Conservation (phyloP, 2,329 filamentous ascomycete species). For the Cercospora nicotianae region DNA sequence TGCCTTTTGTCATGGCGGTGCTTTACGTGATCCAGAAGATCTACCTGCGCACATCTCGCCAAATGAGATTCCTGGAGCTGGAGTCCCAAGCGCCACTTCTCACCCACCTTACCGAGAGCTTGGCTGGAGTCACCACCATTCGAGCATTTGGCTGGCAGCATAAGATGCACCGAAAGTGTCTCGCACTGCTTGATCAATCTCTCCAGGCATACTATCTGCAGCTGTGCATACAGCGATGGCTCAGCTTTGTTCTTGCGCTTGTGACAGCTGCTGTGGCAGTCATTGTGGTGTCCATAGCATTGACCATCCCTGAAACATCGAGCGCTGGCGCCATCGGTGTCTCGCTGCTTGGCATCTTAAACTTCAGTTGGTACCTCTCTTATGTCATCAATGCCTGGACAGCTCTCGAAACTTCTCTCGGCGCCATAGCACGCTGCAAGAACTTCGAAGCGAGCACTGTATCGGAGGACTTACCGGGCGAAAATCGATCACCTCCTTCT, state of each 20-base stretch:
- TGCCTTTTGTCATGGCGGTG: slow-evolving; percentile 42
- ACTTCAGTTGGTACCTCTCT: slow-evolving; percentile 55
- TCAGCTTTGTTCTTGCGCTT: slow-evolving; percentile 44
- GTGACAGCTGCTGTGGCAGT: slow-evolving; percentile 40
- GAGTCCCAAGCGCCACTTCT: slow-evolving; percentile 53
- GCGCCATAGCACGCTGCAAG: slow-evolving; percentile 57
- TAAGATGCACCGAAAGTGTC: slow-evolving; percentile 42
- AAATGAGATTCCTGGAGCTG: slow-evolving; percentile 55
- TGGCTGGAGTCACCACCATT: slow-evolving; percentile 52
- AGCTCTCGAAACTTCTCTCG: slow-evolving; percentile 58
- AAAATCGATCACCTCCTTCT: slow-evolving; percentile 62
- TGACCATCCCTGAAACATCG: slow-evolving; percentile 40
- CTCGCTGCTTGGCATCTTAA: slow-evolving; percentile 55
- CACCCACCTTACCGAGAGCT: slow-evolving; percentile 54
- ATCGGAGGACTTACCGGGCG: slow-evolving; percentile 58
- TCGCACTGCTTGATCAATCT: slow-evolving; percentile 42
- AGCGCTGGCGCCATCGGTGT: slow-evolving; percentile 48
- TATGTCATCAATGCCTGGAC: slow-evolving; percentile 57
- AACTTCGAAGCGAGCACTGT: slow-evolving; percentile 51
- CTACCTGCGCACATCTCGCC: slow-evolving; percentile 51
- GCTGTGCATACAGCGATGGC: slow-evolving; percentile 49
- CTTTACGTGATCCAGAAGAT: slow-evolving; percentile 48
- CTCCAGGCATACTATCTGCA: slow-evolving; percentile 50
- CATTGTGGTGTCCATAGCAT: slow-evolving; percentile 37
- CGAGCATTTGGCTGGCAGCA: slow-evolving; percentile 55